A percentile compares a stretch with the other conserved stretches of the same genome.
Conservation (phyloP, 148 eudicot genomes). For the Silene conica region DNA sequence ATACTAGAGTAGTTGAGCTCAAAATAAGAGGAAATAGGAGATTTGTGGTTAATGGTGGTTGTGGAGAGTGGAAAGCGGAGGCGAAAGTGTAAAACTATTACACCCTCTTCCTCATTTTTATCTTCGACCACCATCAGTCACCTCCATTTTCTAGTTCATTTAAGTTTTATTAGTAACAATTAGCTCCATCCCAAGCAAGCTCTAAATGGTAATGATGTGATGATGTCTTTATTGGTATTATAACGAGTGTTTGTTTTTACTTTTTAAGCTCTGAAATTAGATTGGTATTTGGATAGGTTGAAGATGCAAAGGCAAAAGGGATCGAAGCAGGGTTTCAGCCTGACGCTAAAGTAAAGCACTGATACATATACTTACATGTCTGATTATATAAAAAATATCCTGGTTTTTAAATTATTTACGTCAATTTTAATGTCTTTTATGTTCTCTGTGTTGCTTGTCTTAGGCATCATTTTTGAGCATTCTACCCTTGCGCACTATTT, state of each 20-base stretch:
- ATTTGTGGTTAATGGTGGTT: too few species aligned
- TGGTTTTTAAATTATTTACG: not conserved
- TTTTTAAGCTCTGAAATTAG: not conserved
- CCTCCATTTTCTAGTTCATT: too few species aligned
- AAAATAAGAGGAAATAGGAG: too few species aligned
- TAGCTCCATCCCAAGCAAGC: too few species aligned
- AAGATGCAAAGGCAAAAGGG: slow-evolving; percentile 77
- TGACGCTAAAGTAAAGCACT: slow-evolving; percentile 63
- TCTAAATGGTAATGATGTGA: not conserved
- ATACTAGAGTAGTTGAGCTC: too few species aligned
- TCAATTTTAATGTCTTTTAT: not conserved
- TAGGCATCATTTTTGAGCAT: slow-evolving; percentile 80
- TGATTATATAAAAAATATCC: not conserved
- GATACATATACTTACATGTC: not conserved
- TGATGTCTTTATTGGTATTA: not conserved
- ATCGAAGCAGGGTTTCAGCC: slow-evolving; percentile 74
- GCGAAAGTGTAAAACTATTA: too few species aligned
- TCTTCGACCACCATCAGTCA: too few species aligned
- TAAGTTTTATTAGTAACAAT: too few species aligned
- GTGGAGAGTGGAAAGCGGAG: too few species aligned
- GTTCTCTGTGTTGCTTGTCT: not conserved
- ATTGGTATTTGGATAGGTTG: slow-evolving; percentile 40
- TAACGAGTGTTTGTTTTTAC: not conserved
- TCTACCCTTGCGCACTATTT: slow-evolving; percentile 80
- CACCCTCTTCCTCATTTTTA: too few species aligned